Evolutionary conservation across 345 rosid genomes (phyloP).

Genomic region (Jatropha curcas): DNA sequence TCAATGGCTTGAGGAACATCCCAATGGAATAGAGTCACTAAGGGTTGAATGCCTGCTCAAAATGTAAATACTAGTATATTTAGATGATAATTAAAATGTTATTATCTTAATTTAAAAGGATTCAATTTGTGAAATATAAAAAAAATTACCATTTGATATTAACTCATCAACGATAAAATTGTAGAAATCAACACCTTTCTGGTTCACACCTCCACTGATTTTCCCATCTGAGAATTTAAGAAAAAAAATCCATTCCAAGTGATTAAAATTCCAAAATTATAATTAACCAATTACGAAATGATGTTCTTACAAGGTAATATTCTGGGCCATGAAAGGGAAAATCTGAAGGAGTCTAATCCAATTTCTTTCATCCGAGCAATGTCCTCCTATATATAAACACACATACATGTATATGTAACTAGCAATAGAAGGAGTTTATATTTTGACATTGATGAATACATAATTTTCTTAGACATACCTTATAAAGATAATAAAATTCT

Average conservation of each 20-base stretch:
- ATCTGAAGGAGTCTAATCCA: not conserved
- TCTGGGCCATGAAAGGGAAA: not conserved
- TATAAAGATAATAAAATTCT: not conserved
- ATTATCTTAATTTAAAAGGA: too few species aligned
- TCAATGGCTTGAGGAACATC: slow-evolving; percentile 20
- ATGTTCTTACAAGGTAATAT: not conserved
- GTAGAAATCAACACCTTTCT: not conserved
- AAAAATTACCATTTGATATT: not conserved
- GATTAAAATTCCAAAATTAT: too few species aligned
- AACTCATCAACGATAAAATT: not conserved
- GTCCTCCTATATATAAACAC: not conserved
- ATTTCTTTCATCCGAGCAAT: not conserved
- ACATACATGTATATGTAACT: too few species aligned
- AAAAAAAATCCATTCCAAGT: not conserved
- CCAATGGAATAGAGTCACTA: slow-evolving; percentile 12
- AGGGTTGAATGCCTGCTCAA: slow-evolving; percentile 12
- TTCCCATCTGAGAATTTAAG: not conserved
- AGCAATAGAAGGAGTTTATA: too few species aligned
- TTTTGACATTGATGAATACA: too few species aligned
- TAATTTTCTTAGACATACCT: too few species aligned
- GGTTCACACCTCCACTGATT: not conserved
- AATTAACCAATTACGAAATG: too few species aligned
- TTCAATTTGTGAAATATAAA: too few species aligned
- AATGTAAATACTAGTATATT: not conserved
- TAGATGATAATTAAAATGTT: too few species aligned